These are phyloP conservation scores for Kazachstania kunashirensis DNA, from an alignment of 805 yeast species.

Conservation along the genomic window DNA sequence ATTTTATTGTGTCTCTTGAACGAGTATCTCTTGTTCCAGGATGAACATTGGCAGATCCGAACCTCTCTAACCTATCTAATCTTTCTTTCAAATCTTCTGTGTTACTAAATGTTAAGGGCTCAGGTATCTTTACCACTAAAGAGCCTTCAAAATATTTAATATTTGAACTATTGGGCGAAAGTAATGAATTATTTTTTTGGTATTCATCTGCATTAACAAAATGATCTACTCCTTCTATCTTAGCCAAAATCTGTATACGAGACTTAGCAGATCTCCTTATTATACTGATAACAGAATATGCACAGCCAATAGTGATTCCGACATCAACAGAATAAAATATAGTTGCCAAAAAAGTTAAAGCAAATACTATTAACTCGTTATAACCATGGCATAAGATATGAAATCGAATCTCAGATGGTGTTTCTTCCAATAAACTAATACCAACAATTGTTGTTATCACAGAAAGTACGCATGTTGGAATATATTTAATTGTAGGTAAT, in stretches of 20 bases:
- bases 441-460: slow-evolving; percentile 78
- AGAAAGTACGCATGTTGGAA: slow-evolving; percentile 73
- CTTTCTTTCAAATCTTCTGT: slow-evolving; percentile 64
- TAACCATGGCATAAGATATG: slow-evolving; percentile 68
- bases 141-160: slow-evolving; percentile 56
- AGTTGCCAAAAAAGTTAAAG: slow-evolving; percentile 54
- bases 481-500: slow-evolving; percentile 52
- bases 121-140: slow-evolving; percentile 71
- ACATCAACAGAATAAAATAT: slow-evolving; percentile 72
- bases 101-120: slow-evolving; percentile 82
- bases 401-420: slow-evolving; percentile 67
- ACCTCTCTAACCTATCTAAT: slow-evolving; percentile 58
- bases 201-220: slow-evolving; percentile 67
- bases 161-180: slow-evolving; percentile 6
- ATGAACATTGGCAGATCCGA: slow-evolving; percentile 65
- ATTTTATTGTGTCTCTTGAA: slow-evolving; percentile 37
- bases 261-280: slow-evolving; percentile 73
- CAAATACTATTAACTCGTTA: slow-evolving; percentile 62
- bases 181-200: slow-evolving; percentile 25
- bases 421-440: slow-evolving; percentile 65
- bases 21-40: slow-evolving; percentile 56
- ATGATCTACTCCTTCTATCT: slow-evolving; percentile 49
- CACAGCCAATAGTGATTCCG: slow-evolving; percentile 83
- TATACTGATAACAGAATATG: slow-evolving; percentile 69
- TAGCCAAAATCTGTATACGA: slow-evolving; percentile 72